These are phyloP conservation scores for Solanum bulbocastanum DNA, from an alignment of 257 asterid species.

Conservation along the genomic window DNA sequence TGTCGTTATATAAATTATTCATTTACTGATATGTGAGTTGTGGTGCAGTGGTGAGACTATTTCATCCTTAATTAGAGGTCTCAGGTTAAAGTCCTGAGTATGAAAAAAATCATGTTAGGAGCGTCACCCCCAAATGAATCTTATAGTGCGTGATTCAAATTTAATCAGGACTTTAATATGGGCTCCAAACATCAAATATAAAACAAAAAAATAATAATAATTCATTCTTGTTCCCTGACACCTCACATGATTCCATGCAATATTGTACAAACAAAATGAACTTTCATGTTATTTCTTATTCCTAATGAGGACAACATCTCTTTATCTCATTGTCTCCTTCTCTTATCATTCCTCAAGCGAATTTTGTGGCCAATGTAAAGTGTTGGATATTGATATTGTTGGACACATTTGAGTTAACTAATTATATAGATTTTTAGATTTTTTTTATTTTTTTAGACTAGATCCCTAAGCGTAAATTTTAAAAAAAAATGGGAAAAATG, in stretches of 20 bases:
- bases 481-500: too few species aligned
- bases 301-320: not conserved
- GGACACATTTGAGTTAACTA: not conserved
- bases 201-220: not conserved
- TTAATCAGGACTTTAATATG: accelerated
- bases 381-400: not conserved
- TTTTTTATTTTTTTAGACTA: too few species aligned
- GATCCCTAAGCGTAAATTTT: not conserved
- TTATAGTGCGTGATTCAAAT: too few species aligned
- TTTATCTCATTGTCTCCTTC: not conserved
- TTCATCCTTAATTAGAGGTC: too few species aligned
- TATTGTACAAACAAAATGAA: not conserved
- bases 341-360: too few species aligned
- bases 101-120: too few species aligned
- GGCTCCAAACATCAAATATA: too few species aligned
- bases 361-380: not conserved
- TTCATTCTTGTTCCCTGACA: not conserved
- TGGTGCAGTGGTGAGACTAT: accelerated
- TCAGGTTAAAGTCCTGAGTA: accelerated
- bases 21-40: too few species aligned
- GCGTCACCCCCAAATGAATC: accelerated
- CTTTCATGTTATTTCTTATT: not conserved
- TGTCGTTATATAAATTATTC: too few species aligned
- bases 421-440: too few species aligned
- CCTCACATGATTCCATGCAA: not conserved